These are phyloP conservation scores for Leccinum pachyderme DNA, from an alignment of 1,284 basidiomycete species.

Conservation along the genomic window DNA sequence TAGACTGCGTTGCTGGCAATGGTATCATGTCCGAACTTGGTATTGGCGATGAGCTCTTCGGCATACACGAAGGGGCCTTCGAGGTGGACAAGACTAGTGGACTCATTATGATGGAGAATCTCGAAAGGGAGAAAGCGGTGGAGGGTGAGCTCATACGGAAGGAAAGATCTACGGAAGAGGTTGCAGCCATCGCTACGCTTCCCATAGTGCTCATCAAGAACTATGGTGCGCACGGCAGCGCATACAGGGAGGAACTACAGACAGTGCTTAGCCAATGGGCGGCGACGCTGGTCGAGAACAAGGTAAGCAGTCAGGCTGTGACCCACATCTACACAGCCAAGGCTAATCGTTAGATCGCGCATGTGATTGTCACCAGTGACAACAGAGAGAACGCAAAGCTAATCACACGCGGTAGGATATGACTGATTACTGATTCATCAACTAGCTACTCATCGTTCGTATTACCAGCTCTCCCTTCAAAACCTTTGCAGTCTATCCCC, in stretches of 20 bases:
- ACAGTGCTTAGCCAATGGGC: constrained; percentile 85
- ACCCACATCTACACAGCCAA: neutral
- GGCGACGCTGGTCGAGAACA: constrained; percentile 75
- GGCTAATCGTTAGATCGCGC: constrained; percentile 60
- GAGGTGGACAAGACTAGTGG: constrained; percentile 21
- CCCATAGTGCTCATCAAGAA: constrained; percentile 87
- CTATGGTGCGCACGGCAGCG: constrained; percentile 64
- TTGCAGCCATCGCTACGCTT: constrained; percentile 57
- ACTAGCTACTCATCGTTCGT: neutral
- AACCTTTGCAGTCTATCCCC: constrained; percentile 76
- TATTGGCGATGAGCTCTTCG: constrained; percentile 64
- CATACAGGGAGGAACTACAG: constrained; percentile 72
- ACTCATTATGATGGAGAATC: constrained; percentile 12
- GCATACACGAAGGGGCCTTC: constrained; percentile 33
- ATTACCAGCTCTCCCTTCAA: constrained; percentile 74
- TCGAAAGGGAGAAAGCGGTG: constrained; percentile 24
- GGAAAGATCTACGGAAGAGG: constrained; percentile 40
- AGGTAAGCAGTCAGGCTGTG: constrained; percentile 41
- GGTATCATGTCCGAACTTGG: constrained; percentile 84
- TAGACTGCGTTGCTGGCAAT: constrained; percentile 80
- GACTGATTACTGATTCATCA: neutral
- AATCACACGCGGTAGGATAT: constrained; percentile 66
- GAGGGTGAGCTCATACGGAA: constrained; percentile 32
- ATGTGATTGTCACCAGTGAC: constrained; percentile 90
- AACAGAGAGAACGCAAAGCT: constrained; percentile 86